Conservation (phyloP, 176 grass and related monocot species). For the Ampelocalamus luodianensis region DNA sequence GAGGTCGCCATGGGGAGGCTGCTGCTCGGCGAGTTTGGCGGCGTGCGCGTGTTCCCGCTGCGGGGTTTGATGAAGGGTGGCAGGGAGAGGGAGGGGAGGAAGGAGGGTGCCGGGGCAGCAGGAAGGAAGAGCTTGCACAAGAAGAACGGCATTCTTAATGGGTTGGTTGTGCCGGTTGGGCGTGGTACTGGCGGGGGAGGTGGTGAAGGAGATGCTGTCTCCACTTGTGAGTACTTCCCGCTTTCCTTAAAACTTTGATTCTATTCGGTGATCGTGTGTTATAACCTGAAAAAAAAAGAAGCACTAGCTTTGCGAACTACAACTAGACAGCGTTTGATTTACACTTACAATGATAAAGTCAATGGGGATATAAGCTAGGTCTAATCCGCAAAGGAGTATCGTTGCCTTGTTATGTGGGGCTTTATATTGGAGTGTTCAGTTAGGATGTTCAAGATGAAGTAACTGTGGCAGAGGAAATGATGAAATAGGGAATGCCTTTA, state of each 20-base stretch:
- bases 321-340: neutral
- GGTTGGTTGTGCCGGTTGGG: conserved; percentile 40
- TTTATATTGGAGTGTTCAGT: neutral
- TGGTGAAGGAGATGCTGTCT: conserved; percentile 41
- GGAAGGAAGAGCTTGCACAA: conserved; percentile 39
- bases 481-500: neutral
- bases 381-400: neutral
- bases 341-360: neutral
- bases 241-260: conserved; percentile 13
- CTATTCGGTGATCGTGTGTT: conserved; percentile 11
- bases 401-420: neutral
- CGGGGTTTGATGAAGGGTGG: conserved; percentile 69
- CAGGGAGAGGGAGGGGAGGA: conserved; percentile 32
- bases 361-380: conserved; percentile 4
- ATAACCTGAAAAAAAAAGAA: neutral
- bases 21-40: conserved; percentile 78
- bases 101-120: conserved; percentile 30
- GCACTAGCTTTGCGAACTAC: neutral
- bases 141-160: conserved; percentile 73
- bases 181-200: conserved; percentile 27
- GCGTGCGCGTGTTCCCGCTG: conserved; percentile 74
- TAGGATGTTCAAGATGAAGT: neutral
- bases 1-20: conserved; percentile 69
- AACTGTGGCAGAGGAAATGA: conserved; percentile 3
- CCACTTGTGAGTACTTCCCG: conserved; percentile 44